phyloP scores from a whole-genome alignment of 768 basidiomycete species.

The Russula foetens region DNA sequence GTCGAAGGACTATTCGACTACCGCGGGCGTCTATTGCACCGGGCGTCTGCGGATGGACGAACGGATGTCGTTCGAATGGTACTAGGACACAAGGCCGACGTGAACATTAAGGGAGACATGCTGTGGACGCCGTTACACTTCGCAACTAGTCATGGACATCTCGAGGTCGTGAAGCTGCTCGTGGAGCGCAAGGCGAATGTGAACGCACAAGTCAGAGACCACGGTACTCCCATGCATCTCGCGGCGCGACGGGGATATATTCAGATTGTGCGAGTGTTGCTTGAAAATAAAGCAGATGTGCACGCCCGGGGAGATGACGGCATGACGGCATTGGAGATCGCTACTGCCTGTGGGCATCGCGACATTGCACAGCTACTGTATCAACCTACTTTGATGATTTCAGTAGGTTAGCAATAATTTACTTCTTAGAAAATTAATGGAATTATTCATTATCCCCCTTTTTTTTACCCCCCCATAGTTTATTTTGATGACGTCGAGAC shows the following conservation, averaged over 20 bases:
- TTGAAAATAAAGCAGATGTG: background rate
- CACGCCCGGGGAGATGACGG: background rate
- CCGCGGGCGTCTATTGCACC: no score
- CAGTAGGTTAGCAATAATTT: no score
- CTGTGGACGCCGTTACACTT: background rate
- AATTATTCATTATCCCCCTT: no score
- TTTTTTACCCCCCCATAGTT: no score
- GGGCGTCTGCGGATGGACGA: no score
- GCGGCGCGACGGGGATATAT: background rate
- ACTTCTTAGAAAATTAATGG: no score
- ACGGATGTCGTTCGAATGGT: no score
- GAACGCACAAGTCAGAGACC: background rate
- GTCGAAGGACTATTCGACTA: background rate
- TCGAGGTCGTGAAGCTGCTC: background rate
- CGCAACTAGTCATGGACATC: background rate
- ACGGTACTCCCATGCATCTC: background rate
- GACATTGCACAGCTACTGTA: no score
- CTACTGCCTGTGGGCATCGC: no score
- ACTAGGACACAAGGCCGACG: background rate
- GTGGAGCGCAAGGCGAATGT: background rate
- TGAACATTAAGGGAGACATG: background rate
- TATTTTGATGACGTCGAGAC: constrained; percentile 75
- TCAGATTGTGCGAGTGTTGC: background rate
- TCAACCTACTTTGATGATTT: no score
- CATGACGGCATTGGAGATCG: no score